phyloP scores from a whole-genome alignment of 2,329 filamentous ascomycete genomes.

The Ophiostoma quercus region DNA sequence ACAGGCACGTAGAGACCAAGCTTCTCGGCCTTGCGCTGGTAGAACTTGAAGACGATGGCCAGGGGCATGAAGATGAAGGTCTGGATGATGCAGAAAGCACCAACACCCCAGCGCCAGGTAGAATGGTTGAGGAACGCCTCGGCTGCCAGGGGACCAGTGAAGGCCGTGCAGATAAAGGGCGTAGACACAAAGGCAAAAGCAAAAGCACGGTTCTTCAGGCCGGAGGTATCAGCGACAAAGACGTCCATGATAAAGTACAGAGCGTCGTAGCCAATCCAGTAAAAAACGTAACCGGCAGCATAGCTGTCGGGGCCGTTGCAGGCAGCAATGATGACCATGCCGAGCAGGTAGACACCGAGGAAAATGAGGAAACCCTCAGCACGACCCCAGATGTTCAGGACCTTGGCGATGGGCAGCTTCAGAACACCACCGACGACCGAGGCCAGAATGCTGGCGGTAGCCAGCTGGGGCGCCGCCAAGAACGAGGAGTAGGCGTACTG shows the following conservation, averaged over 20 bases:
- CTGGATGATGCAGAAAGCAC: slow-evolving; percentile 59
- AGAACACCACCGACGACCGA: slow-evolving; percentile 54
- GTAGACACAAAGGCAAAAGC: slow-evolving; percentile 59
- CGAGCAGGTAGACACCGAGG: slow-evolving; percentile 45
- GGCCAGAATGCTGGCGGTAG: slow-evolving; percentile 50
- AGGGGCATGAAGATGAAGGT: slow-evolving; percentile 56
- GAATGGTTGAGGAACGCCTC: slow-evolving; percentile 46
- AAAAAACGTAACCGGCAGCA: slow-evolving; percentile 61
- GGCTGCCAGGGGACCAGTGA: slow-evolving; percentile 55
- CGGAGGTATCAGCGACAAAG: slow-evolving; percentile 63
- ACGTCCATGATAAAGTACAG: slow-evolving; percentile 45
- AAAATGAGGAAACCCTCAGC: slow-evolving; percentile 56
- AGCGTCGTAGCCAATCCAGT: slow-evolving; percentile 51
- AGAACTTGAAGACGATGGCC: slow-evolving; percentile 50
- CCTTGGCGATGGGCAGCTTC: slow-evolving; percentile 61
- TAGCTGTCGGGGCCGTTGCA: slow-evolving; percentile 57
- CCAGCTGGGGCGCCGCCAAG: slow-evolving; percentile 48
- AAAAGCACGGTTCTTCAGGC: slow-evolving; percentile 59
- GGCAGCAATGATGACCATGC: slow-evolving; percentile 60
- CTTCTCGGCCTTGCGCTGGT: slow-evolving; percentile 56
- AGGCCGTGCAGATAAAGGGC: slow-evolving; percentile 62
- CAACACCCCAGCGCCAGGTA: slow-evolving; percentile 64
- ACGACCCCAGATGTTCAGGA: slow-evolving; percentile 63
- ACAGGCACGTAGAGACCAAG: slow-evolving; percentile 44
- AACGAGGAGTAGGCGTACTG: slow-evolving; percentile 50